Evolutionary conservation across 148 eudicot species (phyloP), one percentile per base, ranked within the genome.

Genomic region (Rhododendron griersonianum): DNA sequence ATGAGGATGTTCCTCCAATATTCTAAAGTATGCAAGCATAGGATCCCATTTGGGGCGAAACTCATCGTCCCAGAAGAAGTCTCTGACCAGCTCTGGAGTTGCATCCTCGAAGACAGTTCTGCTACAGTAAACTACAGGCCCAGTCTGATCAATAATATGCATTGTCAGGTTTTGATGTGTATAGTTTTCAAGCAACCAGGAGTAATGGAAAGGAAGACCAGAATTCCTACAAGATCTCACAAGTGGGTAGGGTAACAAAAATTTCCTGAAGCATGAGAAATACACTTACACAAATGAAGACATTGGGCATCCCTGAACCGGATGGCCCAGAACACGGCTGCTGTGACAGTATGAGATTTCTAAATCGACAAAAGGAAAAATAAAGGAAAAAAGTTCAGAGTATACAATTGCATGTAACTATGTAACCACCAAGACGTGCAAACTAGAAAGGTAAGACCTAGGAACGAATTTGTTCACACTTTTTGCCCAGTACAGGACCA

Each of bases 51-150:
- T 97, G 53, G 95, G 93, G 47, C 99, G 95, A 80, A 93, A 94
- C 87, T 97, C 98, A 83, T 97, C 98, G 87, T 97, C 99, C 99
- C 98, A 97, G 86, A 97, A 97, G 85, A 95, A 97, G 91, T 97
- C 99, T 89, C 98, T 95, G 86, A 97, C 98, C 83, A 94, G 82
- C 90, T 97, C 99, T 19, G 98, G 89, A 87, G 94, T 89, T 83
- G 95, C 91, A 89, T 97, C 99, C 88, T 97, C 98, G 84, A 95
- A 97, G 77, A 97, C 90, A 55, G 99, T 97, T 91, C 89, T 93
- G 90, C 98, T 97, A 39, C 94, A 92, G 87, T 94, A 95, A 41
- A 95, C 90, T 50, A 91, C 90, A 21, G 95, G 95, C 23, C 95
- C 98, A 86, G 75, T 90, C 98, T 94, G 94, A 88, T 50, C 77